Conservation (phyloP, 2,329 filamentous ascomycete genomes). For the Myriosclerotinia duriaeana region DNA sequence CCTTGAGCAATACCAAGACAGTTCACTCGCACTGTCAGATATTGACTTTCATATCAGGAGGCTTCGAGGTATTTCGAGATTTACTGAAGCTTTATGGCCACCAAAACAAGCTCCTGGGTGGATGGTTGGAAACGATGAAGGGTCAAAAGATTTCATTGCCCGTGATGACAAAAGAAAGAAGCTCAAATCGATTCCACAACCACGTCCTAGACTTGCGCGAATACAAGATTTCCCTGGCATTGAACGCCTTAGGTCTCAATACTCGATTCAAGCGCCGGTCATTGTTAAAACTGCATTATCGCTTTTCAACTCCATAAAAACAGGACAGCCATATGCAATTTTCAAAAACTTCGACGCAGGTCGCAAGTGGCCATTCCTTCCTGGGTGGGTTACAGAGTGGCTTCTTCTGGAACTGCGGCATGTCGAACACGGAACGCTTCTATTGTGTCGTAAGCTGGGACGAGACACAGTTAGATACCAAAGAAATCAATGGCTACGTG, state of each 20-base stretch:
- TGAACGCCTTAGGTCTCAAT: background rate
- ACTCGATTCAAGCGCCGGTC: background rate
- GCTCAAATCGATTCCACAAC: background rate
- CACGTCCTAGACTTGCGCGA: background rate
- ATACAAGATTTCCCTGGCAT: conserved; percentile 1
- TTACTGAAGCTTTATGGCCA: background rate
- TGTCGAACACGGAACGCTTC: background rate
- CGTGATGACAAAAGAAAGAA: background rate
- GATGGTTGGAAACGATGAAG: background rate
- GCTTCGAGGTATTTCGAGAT: conserved; percentile 6
- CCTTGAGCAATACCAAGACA: background rate
- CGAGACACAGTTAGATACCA: background rate
- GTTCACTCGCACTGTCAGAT: conserved; percentile 3
- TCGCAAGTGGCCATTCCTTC: conserved; percentile 10
- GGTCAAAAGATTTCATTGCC: background rate
- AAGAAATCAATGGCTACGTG: background rate
- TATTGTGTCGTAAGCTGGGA: background rate
- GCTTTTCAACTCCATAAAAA: conserved; percentile 4
- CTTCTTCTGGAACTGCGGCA: conserved; percentile 12
- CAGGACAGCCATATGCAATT: background rate
- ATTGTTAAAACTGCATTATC: conserved; percentile 3
- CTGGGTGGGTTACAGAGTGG: conserved; percentile 8
- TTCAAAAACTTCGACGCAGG: background rate
- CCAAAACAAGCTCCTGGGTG: background rate
- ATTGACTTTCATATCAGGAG: conserved; percentile 9